These are phyloP conservation scores for Lactifluus piperatus DNA, from an alignment of 768 basidiomycete species.

Conservation along the genomic window DNA sequence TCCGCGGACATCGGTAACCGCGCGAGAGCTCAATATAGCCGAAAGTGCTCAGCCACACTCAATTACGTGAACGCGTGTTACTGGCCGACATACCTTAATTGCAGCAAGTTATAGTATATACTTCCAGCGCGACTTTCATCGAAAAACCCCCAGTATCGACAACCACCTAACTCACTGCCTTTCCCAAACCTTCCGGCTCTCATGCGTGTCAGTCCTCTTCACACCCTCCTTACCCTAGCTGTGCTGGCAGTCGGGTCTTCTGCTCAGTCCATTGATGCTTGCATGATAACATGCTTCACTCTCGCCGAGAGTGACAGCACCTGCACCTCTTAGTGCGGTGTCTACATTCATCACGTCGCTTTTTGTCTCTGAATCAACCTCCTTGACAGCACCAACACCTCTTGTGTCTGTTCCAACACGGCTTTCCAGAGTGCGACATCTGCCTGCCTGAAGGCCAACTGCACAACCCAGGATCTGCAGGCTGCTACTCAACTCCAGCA, in stretches of 20 bases:
- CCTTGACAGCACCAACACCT: conserved; percentile 26
- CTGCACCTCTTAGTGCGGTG: background rate
- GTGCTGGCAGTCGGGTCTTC: background rate
- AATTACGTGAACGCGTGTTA: background rate
- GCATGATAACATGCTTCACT: background rate
- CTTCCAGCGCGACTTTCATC: too few relatives aligned
- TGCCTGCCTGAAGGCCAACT: conserved; percentile 29
- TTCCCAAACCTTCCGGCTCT: background rate
- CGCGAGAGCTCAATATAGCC: background rate
- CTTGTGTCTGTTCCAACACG: conserved; percentile 32
- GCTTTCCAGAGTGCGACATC: conserved; percentile 29
- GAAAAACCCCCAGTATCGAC: background rate
- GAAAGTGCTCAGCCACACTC: background rate
- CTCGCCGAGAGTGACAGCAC: background rate
- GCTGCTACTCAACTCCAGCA: conserved; percentile 28
- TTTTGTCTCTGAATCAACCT: background rate
- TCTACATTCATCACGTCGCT: background rate
- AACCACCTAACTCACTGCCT: background rate
- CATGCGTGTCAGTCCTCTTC: background rate
- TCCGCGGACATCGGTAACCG: background rate
- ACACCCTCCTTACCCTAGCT: background rate
- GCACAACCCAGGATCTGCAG: conserved; percentile 26
- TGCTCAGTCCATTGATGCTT: background rate
- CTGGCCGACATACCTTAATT: background rate
- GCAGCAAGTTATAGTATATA: background rate